A percentile compares a stretch with the other conserved stretches of the same genome.
Conservation (phyloP, 2,329 filamentous ascomycete species). For the Fusarium sp. region DNA sequence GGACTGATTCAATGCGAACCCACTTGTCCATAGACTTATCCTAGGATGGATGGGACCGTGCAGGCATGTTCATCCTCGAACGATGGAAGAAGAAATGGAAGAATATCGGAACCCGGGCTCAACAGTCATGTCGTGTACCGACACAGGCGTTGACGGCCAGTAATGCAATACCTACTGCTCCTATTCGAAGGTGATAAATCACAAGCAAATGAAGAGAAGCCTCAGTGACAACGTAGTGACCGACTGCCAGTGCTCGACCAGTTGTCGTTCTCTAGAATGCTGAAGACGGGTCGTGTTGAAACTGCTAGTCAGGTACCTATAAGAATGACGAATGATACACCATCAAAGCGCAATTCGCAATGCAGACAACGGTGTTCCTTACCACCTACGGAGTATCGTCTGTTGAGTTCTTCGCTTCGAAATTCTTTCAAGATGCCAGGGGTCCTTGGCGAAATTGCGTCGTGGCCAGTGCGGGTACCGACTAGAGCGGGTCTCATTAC, state of each 20-base stretch:
- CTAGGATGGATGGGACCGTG: slow-evolving; percentile 5
- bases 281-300: slow-evolving; percentile 13
- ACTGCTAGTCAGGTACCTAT: background rate
- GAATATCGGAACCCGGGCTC: background rate
- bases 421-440: slow-evolving; percentile 23
- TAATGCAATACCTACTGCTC: background rate
- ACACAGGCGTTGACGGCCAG: background rate
- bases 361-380: slow-evolving; percentile 1
- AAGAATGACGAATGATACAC: background rate
- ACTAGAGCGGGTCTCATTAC: slow-evolving; percentile 41
- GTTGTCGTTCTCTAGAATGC: slow-evolving; percentile 1
- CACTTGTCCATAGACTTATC: slow-evolving; percentile 7
- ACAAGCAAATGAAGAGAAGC: background rate
- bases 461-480: slow-evolving; percentile 37
- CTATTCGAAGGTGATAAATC: background rate
- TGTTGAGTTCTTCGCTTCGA: slow-evolving; percentile 13
- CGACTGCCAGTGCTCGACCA: background rate
- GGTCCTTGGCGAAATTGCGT: slow-evolving; percentile 41
- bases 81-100: slow-evolving; percentile 16
- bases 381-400: background rate
- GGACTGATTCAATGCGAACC: slow-evolving; percentile 12
- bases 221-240: slow-evolving; percentile 34
- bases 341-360: background rate
- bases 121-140: background rate
- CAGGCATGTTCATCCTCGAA: slow-evolving; percentile 18